These are phyloP conservation scores for Entomortierella beljakovae DNA, from an alignment of 192 early-diverging fungal species.

Conservation along the genomic window DNA sequence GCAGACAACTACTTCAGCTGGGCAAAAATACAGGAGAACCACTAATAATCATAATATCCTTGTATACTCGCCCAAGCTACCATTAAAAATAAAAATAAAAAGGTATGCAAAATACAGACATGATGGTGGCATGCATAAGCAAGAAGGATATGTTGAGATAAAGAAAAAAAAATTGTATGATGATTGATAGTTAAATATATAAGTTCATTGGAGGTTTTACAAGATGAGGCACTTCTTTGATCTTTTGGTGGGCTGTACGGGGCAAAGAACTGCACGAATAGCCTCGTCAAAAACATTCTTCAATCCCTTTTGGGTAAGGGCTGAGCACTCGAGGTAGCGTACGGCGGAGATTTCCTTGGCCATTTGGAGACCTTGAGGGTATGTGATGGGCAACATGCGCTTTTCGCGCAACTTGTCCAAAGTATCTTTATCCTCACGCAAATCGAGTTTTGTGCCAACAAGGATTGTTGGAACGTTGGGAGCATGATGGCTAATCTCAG, in stretches of 20 bases:
- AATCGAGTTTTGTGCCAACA: constrained; percentile 97
- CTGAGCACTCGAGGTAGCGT: constrained; percentile 97
- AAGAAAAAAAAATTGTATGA: background rate
- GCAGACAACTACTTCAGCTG: no score
- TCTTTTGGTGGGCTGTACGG: constrained; percentile 72
- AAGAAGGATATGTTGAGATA: background rate
- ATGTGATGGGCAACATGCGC: constrained; percentile 88
- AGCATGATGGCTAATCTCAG: constrained; percentile 95
- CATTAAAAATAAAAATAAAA: background rate
- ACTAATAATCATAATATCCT: no score
- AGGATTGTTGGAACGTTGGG: constrained; percentile 93
- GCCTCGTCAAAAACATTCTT: constrained; percentile 99
- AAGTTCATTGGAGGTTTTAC: constrained; percentile 53
- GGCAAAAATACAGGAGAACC: no score
- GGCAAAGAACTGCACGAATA: constrained; percentile 91
- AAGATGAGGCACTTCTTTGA: constrained; percentile 82
- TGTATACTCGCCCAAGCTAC: no score
- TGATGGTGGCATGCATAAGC: background rate
- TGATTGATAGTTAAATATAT: background rate
- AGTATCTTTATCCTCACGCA: constrained; percentile 95
- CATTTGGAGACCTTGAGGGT: constrained; percentile 89
- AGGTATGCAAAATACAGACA: background rate
- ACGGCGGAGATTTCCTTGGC: constrained; percentile 90
- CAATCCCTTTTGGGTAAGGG: constrained; percentile 96
- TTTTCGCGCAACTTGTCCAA: constrained; percentile 89